These are phyloP conservation scores for Mariannaea elegans DNA, from an alignment of 2,329 filamentous ascomycete genomes.

Conservation along the genomic window DNA sequence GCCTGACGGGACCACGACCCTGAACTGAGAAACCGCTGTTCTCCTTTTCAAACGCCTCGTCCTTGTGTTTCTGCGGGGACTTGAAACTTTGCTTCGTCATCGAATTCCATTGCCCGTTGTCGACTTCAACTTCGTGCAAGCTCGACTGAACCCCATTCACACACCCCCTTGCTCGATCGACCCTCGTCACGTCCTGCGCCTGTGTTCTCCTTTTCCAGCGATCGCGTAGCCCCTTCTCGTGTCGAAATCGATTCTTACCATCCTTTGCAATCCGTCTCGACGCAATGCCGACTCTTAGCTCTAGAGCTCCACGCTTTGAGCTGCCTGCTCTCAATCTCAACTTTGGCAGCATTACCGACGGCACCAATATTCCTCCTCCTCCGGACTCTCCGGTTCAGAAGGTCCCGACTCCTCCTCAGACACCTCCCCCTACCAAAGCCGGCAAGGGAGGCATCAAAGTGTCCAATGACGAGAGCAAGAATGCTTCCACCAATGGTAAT, in stretches of 20 bases:
- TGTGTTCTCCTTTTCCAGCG: conserved; percentile 22
- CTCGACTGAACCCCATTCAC: not conserved
- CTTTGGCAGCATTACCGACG: conserved; percentile 67
- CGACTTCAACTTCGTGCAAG: conserved; percentile 14
- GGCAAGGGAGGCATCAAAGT: conserved; percentile 31
- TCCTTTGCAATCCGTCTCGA: conserved; percentile 13
- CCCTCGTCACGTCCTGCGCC: conserved; percentile 12
- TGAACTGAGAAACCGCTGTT: conserved; percentile 30
- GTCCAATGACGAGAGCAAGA: conserved; percentile 34
- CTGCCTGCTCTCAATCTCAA: conserved; percentile 67
- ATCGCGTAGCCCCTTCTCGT: conserved; percentile 11
- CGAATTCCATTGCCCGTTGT: conserved; percentile 30
- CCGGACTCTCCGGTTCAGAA: conserved; percentile 63
- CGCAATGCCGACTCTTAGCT: conserved; percentile 45
- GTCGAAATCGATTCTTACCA: conserved; percentile 18
- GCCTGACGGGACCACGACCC: conserved; percentile 31
- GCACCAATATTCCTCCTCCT: conserved; percentile 68
- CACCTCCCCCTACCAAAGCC: conserved; percentile 41
- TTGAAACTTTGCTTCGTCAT: conserved; percentile 40
- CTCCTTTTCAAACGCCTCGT: conserved; percentile 35
- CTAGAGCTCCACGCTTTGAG: conserved; percentile 56
- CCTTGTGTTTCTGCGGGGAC: conserved; percentile 40
- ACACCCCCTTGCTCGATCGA: not conserved
- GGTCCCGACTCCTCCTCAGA: conserved; percentile 54
- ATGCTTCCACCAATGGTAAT: conserved; percentile 52